Conservation (phyloP, 2,329 filamentous ascomycete genomes). For the Penicillium verrucosum region DNA sequence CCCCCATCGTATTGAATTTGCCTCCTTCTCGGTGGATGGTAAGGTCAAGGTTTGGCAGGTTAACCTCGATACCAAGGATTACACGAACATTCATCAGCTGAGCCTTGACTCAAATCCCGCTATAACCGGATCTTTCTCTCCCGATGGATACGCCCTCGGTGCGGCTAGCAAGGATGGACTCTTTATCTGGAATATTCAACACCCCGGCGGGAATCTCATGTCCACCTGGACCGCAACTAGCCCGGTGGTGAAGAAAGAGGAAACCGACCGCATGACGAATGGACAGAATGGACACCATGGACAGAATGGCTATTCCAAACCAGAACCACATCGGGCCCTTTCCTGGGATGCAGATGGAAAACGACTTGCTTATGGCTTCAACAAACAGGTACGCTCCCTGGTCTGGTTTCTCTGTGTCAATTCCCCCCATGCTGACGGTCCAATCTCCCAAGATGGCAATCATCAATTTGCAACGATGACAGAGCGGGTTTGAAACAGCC, state of each 20-base stretch:
- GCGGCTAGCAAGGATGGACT: conserved; percentile 45
- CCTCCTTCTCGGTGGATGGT: conserved; percentile 46
- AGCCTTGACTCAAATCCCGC: conserved; percentile 39
- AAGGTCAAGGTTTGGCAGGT: conserved; percentile 47
- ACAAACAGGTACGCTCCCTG: conserved; percentile 44
- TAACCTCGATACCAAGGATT: conserved; percentile 36
- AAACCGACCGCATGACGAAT: conserved; percentile 31
- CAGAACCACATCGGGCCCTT: conserved; percentile 40
- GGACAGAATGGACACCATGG: conserved; percentile 36
- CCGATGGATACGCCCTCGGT: conserved; percentile 47
- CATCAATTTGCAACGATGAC: conserved; percentile 41
- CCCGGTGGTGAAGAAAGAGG: conserved; percentile 33
- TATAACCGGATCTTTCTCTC: conserved; percentile 45
- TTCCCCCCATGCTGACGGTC: not conserved
- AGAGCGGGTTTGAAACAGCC: not conserved
- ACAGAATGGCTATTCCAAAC: conserved; percentile 31
- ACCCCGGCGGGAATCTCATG: conserved; percentile 40
- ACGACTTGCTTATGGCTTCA: conserved; percentile 50
- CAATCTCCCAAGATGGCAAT: conserved; percentile 33
- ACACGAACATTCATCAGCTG: conserved; percentile 38
- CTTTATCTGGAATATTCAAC: conserved; percentile 48
- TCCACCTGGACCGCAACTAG: conserved; percentile 39
- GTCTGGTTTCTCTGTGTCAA: not conserved
- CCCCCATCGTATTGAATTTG: conserved; percentile 36
- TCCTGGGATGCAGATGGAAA: conserved; percentile 55